These are phyloP conservation scores for Lachnellula arida DNA, from an alignment of 2,329 filamentous ascomycete species.

Conservation along the genomic window DNA sequence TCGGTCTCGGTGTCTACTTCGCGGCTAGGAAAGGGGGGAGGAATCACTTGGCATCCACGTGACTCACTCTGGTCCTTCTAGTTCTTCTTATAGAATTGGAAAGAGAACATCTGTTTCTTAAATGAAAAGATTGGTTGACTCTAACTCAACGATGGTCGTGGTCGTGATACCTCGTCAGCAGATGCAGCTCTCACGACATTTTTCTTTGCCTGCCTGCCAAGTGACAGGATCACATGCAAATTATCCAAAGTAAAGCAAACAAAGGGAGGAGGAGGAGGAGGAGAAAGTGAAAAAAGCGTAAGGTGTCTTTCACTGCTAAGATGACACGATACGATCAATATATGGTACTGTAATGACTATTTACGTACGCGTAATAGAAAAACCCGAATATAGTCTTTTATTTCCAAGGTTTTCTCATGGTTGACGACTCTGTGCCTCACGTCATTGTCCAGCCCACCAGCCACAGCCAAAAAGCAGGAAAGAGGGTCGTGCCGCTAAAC, in stretches of 20 bases:
- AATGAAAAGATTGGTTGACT: too few species aligned
- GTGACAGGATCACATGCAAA: slow-evolving; percentile 24
- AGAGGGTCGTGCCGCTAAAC: slow-evolving; percentile 13
- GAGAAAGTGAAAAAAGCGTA: not conserved
- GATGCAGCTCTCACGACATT: slow-evolving; percentile 12
- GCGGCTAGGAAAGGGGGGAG: too few species aligned
- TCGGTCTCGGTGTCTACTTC: too few species aligned
- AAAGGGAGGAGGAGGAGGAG: not conserved
- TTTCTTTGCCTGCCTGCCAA: slow-evolving; percentile 14
- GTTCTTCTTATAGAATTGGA: too few species aligned
- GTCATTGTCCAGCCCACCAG: slow-evolving; percentile 10
- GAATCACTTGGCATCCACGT: too few species aligned
- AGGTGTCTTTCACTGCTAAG: too few species aligned
- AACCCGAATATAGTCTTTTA: not conserved
- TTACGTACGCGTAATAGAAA: not conserved
- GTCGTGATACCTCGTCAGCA: slow-evolving; percentile 9
- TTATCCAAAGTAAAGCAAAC: not conserved
- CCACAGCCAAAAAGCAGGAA: slow-evolving; percentile 6
- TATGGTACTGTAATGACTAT: too few species aligned
- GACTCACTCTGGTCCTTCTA: too few species aligned
- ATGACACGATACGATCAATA: too few species aligned
- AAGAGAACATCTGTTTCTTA: not conserved
- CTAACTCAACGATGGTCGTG: not conserved
- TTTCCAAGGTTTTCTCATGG: not conserved
- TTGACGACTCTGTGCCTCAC: slow-evolving; percentile 3